Evolutionary conservation across 75 land plant genomes (phyloP), one percentile per base, ranked within the genome.

Genomic region (Pseudotsuga menziesii): DNA sequence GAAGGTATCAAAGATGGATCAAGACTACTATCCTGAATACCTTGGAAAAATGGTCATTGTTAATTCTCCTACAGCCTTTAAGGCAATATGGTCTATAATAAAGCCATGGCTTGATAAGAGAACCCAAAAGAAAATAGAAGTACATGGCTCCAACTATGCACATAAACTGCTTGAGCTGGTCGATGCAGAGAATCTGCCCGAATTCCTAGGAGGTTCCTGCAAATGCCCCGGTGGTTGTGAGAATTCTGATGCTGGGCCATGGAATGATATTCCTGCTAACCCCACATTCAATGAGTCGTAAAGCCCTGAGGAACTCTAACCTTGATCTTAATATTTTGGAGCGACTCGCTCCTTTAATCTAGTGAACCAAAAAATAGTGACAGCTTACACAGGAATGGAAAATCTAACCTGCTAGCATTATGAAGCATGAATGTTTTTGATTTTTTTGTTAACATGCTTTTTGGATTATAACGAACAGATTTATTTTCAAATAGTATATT

Each of bases 61-160:
- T 20, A 84, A 84, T 64, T 85, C 86, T 20, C 86, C 86, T 3
- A 78, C 77, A 56, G 58, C 84, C 22, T 84, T 84, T 55, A 84
- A 84, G 76, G 86, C 86, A 62, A 84, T 84, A 15, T 84, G 86
- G 86, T 72, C 87, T 22, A n/a, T 82, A n/a, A 78, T 84, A 29
- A 84, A 84, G 74, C 84, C 86, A 61, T 84, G 84, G 84, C 80
- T 84, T 56, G 86, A 84, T 57, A 84, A 84, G 77, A 76, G 80
- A 32, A 84, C 86, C 14, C 86, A 78, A 41, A 84, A 84, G 70
- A 84, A 84, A 69, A 84, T 84, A 20, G 86, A 84, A 48, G 80
- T 84, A 3, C 85, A 82, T 66, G 86, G 86, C 25, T 70, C 78
- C 39, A 82, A 82, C 56, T 84, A 76, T 58, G 54, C 84, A 17